Conservation (phyloP, 108 stramenopile species). For the Pseudonitzschia delicatissima region DNA sequence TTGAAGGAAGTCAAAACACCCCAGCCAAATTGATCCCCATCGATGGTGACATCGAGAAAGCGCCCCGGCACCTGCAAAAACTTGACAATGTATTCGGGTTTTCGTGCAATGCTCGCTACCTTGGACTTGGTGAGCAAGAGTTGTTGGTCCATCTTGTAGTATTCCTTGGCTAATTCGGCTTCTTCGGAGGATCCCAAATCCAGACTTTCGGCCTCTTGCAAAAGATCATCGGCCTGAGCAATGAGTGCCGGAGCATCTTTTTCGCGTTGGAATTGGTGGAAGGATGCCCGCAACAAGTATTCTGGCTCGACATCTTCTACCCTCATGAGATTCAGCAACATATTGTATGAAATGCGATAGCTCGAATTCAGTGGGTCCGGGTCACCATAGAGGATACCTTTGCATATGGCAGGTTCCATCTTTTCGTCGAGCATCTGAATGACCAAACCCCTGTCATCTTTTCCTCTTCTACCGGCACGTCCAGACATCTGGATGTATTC, state of each 20-base stretch:
- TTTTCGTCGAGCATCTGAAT: slow-evolving; percentile 99
- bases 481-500: slow-evolving; percentile 97
- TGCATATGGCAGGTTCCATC: slow-evolving; percentile 96
- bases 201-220: slow-evolving; percentile 57
- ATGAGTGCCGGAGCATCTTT: slow-evolving; percentile 83
- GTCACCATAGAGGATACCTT: slow-evolving; percentile 91
- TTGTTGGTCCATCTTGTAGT: slow-evolving; percentile 82
- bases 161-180: slow-evolving; percentile 67
- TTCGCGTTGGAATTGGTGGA: slow-evolving; percentile 95
- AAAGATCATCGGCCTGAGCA: slow-evolving; percentile 59
- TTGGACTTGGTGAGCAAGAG: slow-evolving; percentile 67
- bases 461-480: slow-evolving; percentile 97
- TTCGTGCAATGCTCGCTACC: slow-evolving; percentile 75
- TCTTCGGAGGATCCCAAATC: slow-evolving; percentile 56
- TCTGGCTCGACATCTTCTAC: slow-evolving; percentile 98
- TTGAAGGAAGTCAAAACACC: slow-evolving; percentile 75
- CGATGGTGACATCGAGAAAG: slow-evolving; percentile 76
- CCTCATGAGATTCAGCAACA: slow-evolving; percentile 98
- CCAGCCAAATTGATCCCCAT: slow-evolving; percentile 88
- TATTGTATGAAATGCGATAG: slow-evolving; percentile 98
- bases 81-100: slow-evolving; percentile 86
- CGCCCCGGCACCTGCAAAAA: slow-evolving; percentile 88
- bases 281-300: slow-evolving; percentile 92
- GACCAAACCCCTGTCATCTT: slow-evolving; percentile 98
- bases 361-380: slow-evolving; percentile 95